Base-by-base conservation (phyloP, 176 grass and related monocot genomes). In the Pontederia crassipes region DNA sequence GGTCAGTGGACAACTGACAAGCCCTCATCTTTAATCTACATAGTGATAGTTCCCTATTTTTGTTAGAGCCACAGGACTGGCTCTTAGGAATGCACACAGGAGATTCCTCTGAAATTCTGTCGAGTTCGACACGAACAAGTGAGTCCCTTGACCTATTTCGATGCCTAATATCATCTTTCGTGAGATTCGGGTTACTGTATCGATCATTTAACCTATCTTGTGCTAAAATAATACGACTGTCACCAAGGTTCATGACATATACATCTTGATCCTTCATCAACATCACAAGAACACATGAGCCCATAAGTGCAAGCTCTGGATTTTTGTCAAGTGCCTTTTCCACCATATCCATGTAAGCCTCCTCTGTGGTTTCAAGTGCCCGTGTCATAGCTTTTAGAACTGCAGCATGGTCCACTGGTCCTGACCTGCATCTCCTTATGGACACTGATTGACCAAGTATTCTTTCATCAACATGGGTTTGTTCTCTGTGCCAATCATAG, bases 231-330 rank as follows among this genome's bases (percentile, higher is more conserved):
- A 83, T 83, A 4, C 90, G 80, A 69, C 90, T 95, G 57, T 95
- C 90, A 59, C 90, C 90, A 57, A 95, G 80, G 79, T 95, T 95
- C 90, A 95, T 95, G 8, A 95, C 90, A 74, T 95, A 95, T 45
- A 95, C 83, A 47, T 95, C 75, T 17, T 95, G 83, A 27, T 89
- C 90, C 60, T 83, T 89, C 59, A 95, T 69, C 58, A 95, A 74
- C 3, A 73, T 72, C 70, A 84, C 90, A 11, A 95, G 90, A 77
- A 89, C 59, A 60, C 90, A 95, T 0, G 90, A 88, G 46, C 90
- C 90, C 11, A 79, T 95, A 56, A 95, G 78, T 0, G 90, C 90
- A 17, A 95, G 60, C 68, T 95, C 90, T 6, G 90, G 90, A 61
- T 95, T 88, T 52, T 75, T 77, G 12, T 68, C 86, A 80, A 86